These are phyloP conservation scores for Roridomyces roridus DNA, from an alignment of 768 basidiomycete species.

Conservation along the genomic window DNA sequence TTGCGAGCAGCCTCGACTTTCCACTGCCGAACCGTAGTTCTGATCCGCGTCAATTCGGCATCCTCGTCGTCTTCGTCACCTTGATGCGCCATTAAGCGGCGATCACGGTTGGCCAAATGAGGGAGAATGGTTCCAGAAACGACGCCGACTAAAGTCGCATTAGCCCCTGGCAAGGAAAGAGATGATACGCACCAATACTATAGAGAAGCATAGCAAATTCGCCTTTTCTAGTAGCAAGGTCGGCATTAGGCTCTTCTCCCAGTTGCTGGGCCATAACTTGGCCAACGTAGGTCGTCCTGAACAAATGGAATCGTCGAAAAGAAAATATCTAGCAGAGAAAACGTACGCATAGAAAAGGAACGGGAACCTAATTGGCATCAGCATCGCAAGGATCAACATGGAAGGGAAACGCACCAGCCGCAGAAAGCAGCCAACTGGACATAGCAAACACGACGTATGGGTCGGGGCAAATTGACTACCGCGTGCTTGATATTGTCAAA, in stretches of 20 bases:
- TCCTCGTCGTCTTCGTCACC: constrained; percentile 80
- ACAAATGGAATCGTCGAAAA: background rate
- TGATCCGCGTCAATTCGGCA: constrained; percentile 72
- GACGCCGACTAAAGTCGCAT: constrained; percentile 71
- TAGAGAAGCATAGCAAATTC: constrained; percentile 91
- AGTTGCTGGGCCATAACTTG: constrained; percentile 90
- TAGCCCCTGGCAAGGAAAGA: constrained; percentile 8
- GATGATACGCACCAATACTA: constrained; percentile 75
- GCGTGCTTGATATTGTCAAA: constrained; percentile 79
- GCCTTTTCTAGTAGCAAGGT: constrained; percentile 84
- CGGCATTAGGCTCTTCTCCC: constrained; percentile 76
- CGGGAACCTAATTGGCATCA: constrained; percentile 71
- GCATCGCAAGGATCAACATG: background rate
- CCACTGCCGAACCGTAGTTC: constrained; percentile 79
- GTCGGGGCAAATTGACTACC: constrained; percentile 76
- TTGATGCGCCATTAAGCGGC: constrained; percentile 74
- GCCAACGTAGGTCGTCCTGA: constrained; percentile 90
- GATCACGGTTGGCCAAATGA: constrained; percentile 80
- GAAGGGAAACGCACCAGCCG: constrained; percentile 73
- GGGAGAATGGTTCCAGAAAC: constrained; percentile 83
- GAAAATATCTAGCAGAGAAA: background rate
- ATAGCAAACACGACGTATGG: constrained; percentile 87
- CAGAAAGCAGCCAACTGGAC: constrained; percentile 97
- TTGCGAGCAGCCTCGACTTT: constrained; percentile 80
- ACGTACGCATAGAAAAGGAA: constrained; percentile 91